Base-by-base conservation (phyloP, 257 asterid species). In the Asclepias syriaca region DNA sequence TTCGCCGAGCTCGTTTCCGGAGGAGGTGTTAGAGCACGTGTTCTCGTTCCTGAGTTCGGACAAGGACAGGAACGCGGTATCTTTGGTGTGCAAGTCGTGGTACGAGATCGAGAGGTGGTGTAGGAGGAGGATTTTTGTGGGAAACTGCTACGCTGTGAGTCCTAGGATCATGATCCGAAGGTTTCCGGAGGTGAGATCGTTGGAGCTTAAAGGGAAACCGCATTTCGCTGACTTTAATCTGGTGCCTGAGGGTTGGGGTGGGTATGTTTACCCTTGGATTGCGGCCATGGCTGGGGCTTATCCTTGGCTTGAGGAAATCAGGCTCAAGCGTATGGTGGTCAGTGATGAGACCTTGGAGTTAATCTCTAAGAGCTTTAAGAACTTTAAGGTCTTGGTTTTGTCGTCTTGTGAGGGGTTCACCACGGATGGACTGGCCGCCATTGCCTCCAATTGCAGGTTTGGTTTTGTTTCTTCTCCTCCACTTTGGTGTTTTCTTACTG, bases 171-270 rank as follows among this genome's bases (percentile, higher is more conserved):
- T 87, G 95, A 85, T 86, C 88, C 90, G 88, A 27, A 46, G 98
- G 71, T 93, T 93, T 22, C 97, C 96, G 9, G 95, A 90, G 74
- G 84, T 89, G 54, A 84, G 89, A 79, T 83, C 91, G 67, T 40
- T 93, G 72, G 95, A 87, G 86, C 75, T 93, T 68, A 93, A 93
- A 77, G 97, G 97, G 39, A 90, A 93, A 86, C 98, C 98, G 60
- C 98, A 90, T 87, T 93, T 90, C 66, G 98, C 97, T 0, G 97
- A 90, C 80, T 90, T 93, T 72, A 90, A 85, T 84, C 84, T 93
- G 58, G 96, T 93, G 39, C 98, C 98, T 43, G 96, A 89, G 22
- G 97, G 95, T 0, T 93, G 98, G 98, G 98, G 98, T 22, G 98
- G 85, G 0, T 84, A 79, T 66, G 83, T 89, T 10, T 49, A 78